Conservation (phyloP, 495 filamentous ascomycete genomes). For the Penicillium turbatum region DNA sequence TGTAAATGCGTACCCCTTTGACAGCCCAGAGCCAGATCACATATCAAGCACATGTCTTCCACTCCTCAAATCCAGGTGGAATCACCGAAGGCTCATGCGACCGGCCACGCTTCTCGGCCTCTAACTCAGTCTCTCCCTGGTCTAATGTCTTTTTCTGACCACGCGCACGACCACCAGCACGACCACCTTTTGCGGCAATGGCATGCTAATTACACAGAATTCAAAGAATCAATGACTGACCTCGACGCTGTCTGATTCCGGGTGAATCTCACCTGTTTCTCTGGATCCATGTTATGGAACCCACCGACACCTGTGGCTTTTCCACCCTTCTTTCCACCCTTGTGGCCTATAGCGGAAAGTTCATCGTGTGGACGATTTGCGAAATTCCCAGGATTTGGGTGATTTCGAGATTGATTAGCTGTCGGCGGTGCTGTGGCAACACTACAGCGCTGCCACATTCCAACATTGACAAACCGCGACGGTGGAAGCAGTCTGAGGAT, state of each 20-base stretch:
- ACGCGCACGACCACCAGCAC: constrained; percentile 43
- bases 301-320: constrained; percentile 21
- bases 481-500: constrained; percentile 2
- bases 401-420: background rate
- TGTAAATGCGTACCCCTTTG: background rate
- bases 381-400: constrained; percentile 60
- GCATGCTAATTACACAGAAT: constrained; percentile 26
- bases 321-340: constrained; percentile 43
- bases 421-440: constrained; percentile 20
- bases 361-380: constrained; percentile 13
- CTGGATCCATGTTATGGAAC: constrained; percentile 36
- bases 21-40: background rate
- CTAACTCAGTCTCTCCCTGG: constrained; percentile 3
- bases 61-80: constrained; percentile 25
- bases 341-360: constrained; percentile 4
- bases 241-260: background rate
- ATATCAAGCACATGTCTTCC: constrained; percentile 15
- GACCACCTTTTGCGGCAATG: constrained; percentile 52
- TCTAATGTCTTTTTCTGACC: constrained; percentile 23
- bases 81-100: constrained; percentile 19
- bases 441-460: background rate
- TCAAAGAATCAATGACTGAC: background rate
- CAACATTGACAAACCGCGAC: constrained; percentile 2
- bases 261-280: constrained; percentile 41
- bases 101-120: constrained; percentile 3